These are phyloP conservation scores for Handroanthus guayacan DNA, from an alignment of 257 asterid species.

Conservation along the genomic window DNA sequence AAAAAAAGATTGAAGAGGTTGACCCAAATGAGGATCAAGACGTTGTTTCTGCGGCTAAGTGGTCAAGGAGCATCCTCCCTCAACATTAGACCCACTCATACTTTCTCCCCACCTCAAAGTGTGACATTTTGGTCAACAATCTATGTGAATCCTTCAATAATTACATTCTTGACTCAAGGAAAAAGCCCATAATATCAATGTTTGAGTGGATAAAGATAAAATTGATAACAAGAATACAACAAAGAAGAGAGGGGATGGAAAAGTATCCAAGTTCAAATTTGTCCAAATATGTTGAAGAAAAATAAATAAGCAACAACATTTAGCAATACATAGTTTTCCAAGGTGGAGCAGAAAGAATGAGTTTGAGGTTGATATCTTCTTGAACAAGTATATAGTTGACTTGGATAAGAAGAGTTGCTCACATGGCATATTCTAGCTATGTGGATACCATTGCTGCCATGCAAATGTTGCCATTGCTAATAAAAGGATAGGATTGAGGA, in stretches of 20 bases:
- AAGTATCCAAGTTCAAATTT: neutral
- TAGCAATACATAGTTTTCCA: neutral
- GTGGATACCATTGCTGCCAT: constrained; percentile 10
- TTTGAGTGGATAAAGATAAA: neutral
- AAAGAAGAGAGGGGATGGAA: neutral
- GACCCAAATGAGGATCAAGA: neutral
- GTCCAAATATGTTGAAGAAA: neutral
- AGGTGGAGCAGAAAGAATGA: neutral
- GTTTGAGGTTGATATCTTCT: neutral
- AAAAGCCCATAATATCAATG: neutral
- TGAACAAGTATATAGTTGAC: neutral
- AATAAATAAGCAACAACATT: neutral
- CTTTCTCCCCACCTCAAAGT: neutral
- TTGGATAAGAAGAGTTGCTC: neutral
- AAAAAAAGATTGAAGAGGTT: neutral
- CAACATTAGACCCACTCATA: neutral
- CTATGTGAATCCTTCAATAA: neutral
- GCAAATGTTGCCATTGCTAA: neutral
- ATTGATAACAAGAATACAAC: neutral
- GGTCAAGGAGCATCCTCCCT: neutral
- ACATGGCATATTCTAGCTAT: neutral
- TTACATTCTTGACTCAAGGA: neutral
- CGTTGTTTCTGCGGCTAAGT: neutral
- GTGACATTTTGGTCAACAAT: neutral
- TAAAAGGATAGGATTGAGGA: neutral